These are phyloP conservation scores for Termitomyces sp. DNA, from an alignment of 768 basidiomycete genomes.

Conservation along the genomic window DNA sequence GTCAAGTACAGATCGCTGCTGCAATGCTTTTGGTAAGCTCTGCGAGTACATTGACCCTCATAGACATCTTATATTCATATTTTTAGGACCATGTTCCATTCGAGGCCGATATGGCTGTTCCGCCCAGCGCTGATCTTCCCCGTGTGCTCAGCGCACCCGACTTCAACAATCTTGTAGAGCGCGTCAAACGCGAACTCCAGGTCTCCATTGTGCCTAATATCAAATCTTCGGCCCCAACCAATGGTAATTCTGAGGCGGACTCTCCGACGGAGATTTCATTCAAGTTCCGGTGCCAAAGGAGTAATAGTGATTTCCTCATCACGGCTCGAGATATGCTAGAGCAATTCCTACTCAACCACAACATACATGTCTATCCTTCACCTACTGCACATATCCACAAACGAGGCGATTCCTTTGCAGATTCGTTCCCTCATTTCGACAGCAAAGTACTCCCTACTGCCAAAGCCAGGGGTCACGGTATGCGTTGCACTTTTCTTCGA, in stretches of 20 bases:
- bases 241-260: constrained; percentile 44
- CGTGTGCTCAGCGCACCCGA: constrained; percentile 74
- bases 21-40: constrained; percentile 84
- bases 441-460: constrained; percentile 87
- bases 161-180: constrained; percentile 81
- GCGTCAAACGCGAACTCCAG: constrained; percentile 90
- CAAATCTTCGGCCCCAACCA: constrained; percentile 42
- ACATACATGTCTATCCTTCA: constrained; percentile 77
- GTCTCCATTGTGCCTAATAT: constrained; percentile 84
- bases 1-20: constrained; percentile 93
- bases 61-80: constrained; percentile 5
- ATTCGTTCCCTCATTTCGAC: constrained; percentile 95
- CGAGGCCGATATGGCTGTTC: constrained; percentile 91
- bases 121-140: constrained; percentile 75
- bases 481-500: constrained; percentile 14
- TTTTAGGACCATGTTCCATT: constrained; percentile 90
- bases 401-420: constrained; percentile 88
- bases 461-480: constrained; percentile 59
- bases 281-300: constrained; percentile 93
- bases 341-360: constrained; percentile 81
- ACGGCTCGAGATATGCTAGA: constrained; percentile 91
- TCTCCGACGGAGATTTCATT: constrained; percentile 79
- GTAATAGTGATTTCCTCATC: constrained; percentile 89
- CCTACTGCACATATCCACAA: constrained; percentile 77
- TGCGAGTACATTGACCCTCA: not conserved